Conservation (phyloP, 2,329 filamentous ascomycete genomes). For the Ophiostoma sp. region DNA sequence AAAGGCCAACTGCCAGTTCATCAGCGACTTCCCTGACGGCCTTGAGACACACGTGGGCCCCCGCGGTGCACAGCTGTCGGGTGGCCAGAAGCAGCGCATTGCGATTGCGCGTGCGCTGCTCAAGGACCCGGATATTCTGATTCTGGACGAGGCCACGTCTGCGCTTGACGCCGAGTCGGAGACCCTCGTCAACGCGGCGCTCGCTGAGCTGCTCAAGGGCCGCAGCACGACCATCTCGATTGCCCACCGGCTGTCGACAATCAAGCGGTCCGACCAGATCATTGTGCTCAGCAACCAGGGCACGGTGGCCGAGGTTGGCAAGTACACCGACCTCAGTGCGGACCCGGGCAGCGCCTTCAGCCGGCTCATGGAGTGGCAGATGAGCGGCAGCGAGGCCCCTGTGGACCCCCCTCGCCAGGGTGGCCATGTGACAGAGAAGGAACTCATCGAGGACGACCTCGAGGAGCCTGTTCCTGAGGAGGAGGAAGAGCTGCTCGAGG, state of each 20-base stretch:
- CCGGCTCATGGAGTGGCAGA: constrained; percentile 98
- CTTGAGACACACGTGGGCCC: constrained; percentile 91
- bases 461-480: constrained; percentile 39
- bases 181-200: constrained; percentile 87
- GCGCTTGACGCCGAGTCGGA: constrained; percentile 95
- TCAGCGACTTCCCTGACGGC: constrained; percentile 92
- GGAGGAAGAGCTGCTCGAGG: constrained; percentile 18
- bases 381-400: constrained; percentile 70
- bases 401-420: constrained; percentile 33
- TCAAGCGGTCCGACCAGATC: constrained; percentile 90
- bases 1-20: constrained; percentile 93
- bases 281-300: constrained; percentile 86
- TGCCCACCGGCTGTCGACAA: constrained; percentile 89
- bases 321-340: constrained; percentile 68
- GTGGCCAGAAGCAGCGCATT: constrained; percentile 95
- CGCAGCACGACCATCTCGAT: constrained; percentile 97
- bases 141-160: constrained; percentile 93
- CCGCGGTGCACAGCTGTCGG: constrained; percentile 85
- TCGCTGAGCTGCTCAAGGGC: constrained; percentile 72
- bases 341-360: constrained; percentile 79
- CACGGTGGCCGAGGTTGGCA: constrained; percentile 83
- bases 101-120: constrained; percentile 92
- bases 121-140: constrained; percentile 93
- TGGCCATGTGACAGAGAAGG: constrained; percentile 45
- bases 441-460: constrained; percentile 48